phyloP scores from a whole-genome alignment of 208 protist genomes.

The Acanthamoeba culbertsoni region DNA sequence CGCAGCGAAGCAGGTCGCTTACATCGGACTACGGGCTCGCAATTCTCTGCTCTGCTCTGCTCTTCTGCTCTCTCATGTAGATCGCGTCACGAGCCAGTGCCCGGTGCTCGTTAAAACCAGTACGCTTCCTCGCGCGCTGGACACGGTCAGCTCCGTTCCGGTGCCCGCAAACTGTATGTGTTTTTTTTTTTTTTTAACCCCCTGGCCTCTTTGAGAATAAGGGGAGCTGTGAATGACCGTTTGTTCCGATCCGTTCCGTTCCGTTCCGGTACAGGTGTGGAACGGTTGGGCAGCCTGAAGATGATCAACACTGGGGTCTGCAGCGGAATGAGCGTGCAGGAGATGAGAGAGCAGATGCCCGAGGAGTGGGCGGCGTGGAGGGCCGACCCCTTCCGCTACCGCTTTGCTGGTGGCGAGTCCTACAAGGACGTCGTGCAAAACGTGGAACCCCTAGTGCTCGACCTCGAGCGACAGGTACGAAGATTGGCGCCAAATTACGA shows the following conservation, averaged over 20 bases:
- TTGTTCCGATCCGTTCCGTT: too few relatives aligned
- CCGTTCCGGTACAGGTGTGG: not conserved
- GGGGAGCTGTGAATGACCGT: too few relatives aligned
- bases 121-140: slow-evolving; percentile 24
- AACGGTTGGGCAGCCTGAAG: slow-evolving; percentile 21
- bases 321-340: slow-evolving; percentile 10
- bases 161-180: not conserved
- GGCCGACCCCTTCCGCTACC: not conserved
- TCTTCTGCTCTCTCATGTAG: not conserved
- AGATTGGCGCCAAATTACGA: not conserved
- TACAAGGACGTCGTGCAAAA: slow-evolving; percentile 15
- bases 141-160: not conserved
- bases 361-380: not conserved
- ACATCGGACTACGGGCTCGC: too few relatives aligned
- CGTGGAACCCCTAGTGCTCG: not conserved
- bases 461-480: slow-evolving; percentile 45
- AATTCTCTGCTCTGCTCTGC: not conserved
- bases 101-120: not conserved
- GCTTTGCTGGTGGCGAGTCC: slow-evolving; percentile 34
- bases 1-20: too few relatives aligned
- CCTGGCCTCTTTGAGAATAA: not conserved
- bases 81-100: not conserved
- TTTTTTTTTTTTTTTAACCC: not conserved
- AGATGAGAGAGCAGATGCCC: slow-evolving; percentile 36
- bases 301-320: slow-evolving; percentile 35